Base-by-base conservation (phyloP, 768 basidiomycete species). In the Collybia nuda region DNA sequence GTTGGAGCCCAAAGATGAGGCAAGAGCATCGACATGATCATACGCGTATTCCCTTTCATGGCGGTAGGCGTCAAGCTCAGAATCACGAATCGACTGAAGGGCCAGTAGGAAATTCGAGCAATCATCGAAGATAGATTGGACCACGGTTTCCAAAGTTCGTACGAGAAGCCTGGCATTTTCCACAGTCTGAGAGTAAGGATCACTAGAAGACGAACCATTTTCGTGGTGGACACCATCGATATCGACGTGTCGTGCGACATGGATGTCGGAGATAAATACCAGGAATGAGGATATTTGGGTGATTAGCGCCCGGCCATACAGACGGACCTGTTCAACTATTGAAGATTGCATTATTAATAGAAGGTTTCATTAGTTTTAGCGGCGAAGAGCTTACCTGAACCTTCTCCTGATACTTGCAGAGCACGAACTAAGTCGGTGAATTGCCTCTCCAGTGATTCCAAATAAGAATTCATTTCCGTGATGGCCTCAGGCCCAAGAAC, bases 171-270 rank as follows among this genome's bases (percentile, higher is more conserved):
- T 77, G 17, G 89, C 92, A 50, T 76, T 82, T 40, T 84, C 82
- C 2, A 93, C 85, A 17, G 83, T 82, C 54, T 82, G 77, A 12
- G 73, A 62, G 61, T 90, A 92, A 28, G 73, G 62, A 17, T 78
- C 71, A 56, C 80, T 79, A 19, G 72, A 62, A 6, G 75, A 64
- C 12, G 73, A 61, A 8, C 69, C 71, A 1, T 74, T 68, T 23
- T 81, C 77, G 52, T 78, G 73, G 22, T 74, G 74, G 53, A 88
- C 77, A 14, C 86, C 88, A 56, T 93, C 89, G 51, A 94, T 81
- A 62, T 94, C 93, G 53, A 95, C 83, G 63, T 86, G 82, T 24
- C 83, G 80, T 17, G 90, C 90, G 47, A 95, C 67, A 64, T 93
- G 85, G 53, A 93, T 77, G 54, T 90, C 84, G 19, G 81, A 78